These are phyloP conservation scores for Infundibulicybe gibba DNA, from an alignment of 768 basidiomycete species.

Conservation along the genomic window DNA sequence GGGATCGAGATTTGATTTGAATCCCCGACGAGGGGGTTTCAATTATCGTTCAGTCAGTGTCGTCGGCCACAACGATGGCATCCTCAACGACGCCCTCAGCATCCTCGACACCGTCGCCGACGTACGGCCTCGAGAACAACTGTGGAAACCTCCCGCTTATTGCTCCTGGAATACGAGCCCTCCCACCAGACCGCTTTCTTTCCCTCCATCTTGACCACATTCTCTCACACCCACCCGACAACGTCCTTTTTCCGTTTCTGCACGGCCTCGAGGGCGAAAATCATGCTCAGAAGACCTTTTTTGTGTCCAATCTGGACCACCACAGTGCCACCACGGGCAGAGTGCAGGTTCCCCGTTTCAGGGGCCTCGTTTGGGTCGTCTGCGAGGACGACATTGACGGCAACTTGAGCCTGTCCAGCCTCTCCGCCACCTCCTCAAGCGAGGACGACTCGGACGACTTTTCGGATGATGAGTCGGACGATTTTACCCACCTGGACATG, in stretches of 20 bases:
- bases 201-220: slow-evolving; percentile 60
- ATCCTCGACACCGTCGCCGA: slow-evolving; percentile 2
- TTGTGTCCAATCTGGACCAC: slow-evolving; percentile 21
- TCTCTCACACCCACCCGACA: slow-evolving; percentile 72
- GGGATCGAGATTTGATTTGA: no score
- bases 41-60: no score
- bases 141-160: slow-evolving; percentile 2
- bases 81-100: slow-evolving; percentile 1
- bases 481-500: not conserved
- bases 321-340: not conserved
- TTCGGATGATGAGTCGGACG: slow-evolving; percentile 2
- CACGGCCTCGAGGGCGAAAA: slow-evolving; percentile 86
- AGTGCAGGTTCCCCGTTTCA: slow-evolving; percentile 36
- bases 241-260: slow-evolving; percentile 82
- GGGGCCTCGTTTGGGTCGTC: slow-evolving; percentile 84
- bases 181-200: slow-evolving; percentile 47
- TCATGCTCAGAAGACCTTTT: slow-evolving; percentile 78
- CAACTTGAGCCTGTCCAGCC: slow-evolving; percentile 8
- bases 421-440: not conserved
- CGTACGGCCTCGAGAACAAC: slow-evolving; percentile 1
- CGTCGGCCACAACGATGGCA: no score
- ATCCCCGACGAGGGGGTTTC: no score
- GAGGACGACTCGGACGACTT: slow-evolving; percentile 1
- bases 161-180: slow-evolving; percentile 17
- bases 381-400: slow-evolving; percentile 63